These are phyloP conservation scores for Pogostemon cablin DNA, from an alignment of 257 asterid species.

Conservation along the genomic window DNA sequence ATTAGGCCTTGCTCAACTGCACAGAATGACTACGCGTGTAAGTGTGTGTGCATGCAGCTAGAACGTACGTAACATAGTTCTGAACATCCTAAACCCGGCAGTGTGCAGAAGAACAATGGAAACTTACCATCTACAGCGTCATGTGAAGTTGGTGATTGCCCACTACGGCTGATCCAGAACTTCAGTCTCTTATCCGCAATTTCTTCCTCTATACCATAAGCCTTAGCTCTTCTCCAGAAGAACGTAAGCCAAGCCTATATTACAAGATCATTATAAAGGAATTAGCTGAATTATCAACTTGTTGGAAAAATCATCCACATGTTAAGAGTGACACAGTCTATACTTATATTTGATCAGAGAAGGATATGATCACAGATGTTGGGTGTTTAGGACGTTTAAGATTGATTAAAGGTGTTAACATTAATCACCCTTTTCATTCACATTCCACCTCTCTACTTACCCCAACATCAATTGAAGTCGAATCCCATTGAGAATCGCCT, in stretches of 20 bases:
- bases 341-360: no score
- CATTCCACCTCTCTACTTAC: not conserved
- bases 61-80: no score
- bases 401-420: no score
- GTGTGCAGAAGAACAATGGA: slow-evolving; percentile 18
- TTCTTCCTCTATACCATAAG: slow-evolving; percentile 81
- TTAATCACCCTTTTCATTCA: no score
- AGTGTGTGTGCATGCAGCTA: not conserved
- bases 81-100: not conserved
- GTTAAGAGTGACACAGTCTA: no score
- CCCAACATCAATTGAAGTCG: slow-evolving; percentile 6
- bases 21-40: not conserved
- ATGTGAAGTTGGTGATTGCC: slow-evolving; percentile 84
- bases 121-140: slow-evolving; percentile 83
- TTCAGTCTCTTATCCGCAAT: slow-evolving; percentile 69
- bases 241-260: slow-evolving; percentile 94
- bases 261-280: not conserved
- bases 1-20: slow-evolving; percentile 86
- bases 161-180: slow-evolving; percentile 87
- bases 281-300: no score
- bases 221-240: slow-evolving; percentile 93
- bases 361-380: no score
- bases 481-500: not conserved
- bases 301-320: no score
- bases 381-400: no score